phyloP scores from a whole-genome alignment of 306 rosid species.

The Morella rubra region DNA sequence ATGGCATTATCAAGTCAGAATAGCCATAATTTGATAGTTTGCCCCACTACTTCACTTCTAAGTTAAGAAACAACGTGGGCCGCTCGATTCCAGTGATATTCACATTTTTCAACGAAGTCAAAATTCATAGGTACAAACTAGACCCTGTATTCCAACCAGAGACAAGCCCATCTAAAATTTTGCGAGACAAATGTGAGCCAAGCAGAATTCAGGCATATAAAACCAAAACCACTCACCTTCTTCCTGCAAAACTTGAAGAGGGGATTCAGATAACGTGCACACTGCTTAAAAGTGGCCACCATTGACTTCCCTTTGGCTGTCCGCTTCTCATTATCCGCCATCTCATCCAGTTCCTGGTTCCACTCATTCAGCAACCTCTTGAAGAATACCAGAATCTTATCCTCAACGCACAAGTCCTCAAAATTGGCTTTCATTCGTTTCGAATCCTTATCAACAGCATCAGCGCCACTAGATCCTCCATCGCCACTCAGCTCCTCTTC shows the following conservation, averaged over 20 bases:
- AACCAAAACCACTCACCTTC: constrained; percentile 52
- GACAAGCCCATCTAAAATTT: neutral
- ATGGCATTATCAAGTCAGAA: too few relatives aligned
- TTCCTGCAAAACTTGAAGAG: constrained; percentile 95
- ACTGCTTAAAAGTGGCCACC: constrained; percentile 98
- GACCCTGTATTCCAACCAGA: neutral
- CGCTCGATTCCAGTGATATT: too few relatives aligned
- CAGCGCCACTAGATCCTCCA: constrained; percentile 73
- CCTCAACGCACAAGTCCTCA: constrained; percentile 82
- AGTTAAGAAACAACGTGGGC: too few relatives aligned
- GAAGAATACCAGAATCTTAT: constrained; percentile 86
- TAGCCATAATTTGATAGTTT: too few relatives aligned
- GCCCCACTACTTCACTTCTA: too few relatives aligned
- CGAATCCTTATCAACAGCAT: constrained; percentile 55
- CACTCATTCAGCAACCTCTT: constrained; percentile 91
- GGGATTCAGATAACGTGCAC: constrained; percentile 88
- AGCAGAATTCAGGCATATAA: neutral
- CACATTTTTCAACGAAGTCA: neutral
- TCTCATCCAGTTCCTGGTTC: constrained; percentile 90
- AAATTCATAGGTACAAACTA: neutral
- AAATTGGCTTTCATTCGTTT: constrained; percentile 86
- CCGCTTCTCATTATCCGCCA: constrained; percentile 70
- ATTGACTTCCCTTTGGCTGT: constrained; percentile 92
- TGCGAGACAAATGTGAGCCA: neutral
- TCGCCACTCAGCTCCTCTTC: constrained; percentile 75